These are phyloP conservation scores for Gamarada debralockiae DNA, from an alignment of 495 filamentous ascomycete species.

Conservation along the genomic window DNA sequence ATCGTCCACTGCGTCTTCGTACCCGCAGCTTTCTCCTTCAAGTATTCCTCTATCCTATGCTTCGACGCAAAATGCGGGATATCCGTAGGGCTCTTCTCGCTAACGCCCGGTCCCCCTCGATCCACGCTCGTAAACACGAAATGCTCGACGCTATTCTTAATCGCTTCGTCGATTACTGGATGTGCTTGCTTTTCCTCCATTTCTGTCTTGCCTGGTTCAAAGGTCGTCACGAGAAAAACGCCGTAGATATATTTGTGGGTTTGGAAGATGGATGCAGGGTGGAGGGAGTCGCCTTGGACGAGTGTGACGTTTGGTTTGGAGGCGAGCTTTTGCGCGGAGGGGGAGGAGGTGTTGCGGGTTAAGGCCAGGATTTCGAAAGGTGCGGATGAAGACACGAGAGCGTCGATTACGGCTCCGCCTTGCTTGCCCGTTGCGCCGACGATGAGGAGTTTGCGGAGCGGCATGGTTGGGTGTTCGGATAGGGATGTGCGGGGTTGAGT, in stretches of 20 bases:
- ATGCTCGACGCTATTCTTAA: slow-evolving; percentile 55
- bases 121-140: slow-evolving; percentile 72
- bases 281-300: slow-evolving; percentile 18
- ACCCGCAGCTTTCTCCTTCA: slow-evolving; percentile 37
- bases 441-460: slow-evolving; percentile 42
- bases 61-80: slow-evolving; percentile 69
- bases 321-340: slow-evolving; percentile 48
- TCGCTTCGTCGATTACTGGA: slow-evolving; percentile 54
- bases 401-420: slow-evolving; percentile 57
- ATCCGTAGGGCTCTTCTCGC: slow-evolving; percentile 51
- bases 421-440: slow-evolving; percentile 73
- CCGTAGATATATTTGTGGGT: slow-evolving; percentile 41
- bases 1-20: slow-evolving; percentile 55
- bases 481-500: neutral
- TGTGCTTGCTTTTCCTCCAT: slow-evolving; percentile 61
- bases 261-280: slow-evolving; percentile 34
- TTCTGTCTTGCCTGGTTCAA: slow-evolving; percentile 19
- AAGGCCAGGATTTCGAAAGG: slow-evolving; percentile 63
- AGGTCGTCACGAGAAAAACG: slow-evolving; percentile 42
- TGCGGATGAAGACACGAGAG: slow-evolving; percentile 41
- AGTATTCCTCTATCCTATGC: slow-evolving; percentile 61
- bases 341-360: slow-evolving; percentile 55
- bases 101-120: slow-evolving; percentile 54
- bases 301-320: slow-evolving; percentile 29
- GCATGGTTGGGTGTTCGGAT: slow-evolving; percentile 6